Evolutionary conservation across 257 asterid genomes (phyloP).

Genomic region (Nicotiana noctiflora): DNA sequence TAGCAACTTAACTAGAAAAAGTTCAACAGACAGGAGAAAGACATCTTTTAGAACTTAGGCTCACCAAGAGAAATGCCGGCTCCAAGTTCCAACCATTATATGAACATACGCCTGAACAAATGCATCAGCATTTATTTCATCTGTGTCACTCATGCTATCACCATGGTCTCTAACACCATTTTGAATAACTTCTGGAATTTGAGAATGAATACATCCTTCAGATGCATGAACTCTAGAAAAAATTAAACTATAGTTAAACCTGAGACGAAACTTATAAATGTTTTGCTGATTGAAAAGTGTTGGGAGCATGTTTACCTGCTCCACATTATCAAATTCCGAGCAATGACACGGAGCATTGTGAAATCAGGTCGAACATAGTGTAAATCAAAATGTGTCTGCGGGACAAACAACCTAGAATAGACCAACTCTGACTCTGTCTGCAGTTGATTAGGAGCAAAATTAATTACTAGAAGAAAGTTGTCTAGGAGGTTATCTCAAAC

Average conservation of each 20-base stretch:
- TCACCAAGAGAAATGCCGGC: slow-evolving; percentile 88
- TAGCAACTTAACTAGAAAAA: neutral
- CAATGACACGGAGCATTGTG: slow-evolving; percentile 81
- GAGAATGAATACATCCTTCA: slow-evolving; percentile 87
- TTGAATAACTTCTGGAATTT: slow-evolving; percentile 68
- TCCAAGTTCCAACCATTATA: slow-evolving; percentile 86
- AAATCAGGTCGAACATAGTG: slow-evolving; percentile 95
- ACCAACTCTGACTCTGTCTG: slow-evolving; percentile 89
- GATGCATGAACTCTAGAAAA: slow-evolving; percentile 64
- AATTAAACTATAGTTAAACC: neutral
- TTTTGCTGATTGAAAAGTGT: neutral
- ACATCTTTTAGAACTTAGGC: neutral
- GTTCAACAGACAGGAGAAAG: neutral
- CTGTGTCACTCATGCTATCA: slow-evolving; percentile 53
- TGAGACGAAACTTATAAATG: neutral
- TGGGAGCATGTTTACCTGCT: slow-evolving; percentile 54
- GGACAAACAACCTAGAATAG: slow-evolving; percentile 73
- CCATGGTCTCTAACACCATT: slow-evolving; percentile 50
- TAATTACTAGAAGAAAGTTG: slow-evolving; percentile 13
- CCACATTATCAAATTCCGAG: slow-evolving; percentile 89
- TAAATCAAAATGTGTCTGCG: slow-evolving; percentile 80
- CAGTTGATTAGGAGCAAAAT: slow-evolving; percentile 2
- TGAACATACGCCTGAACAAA: slow-evolving; percentile 84
- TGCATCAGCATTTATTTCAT: slow-evolving; percentile 74
- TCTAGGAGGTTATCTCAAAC: neutral